A percentile compares a stretch with the other conserved stretches of the same genome.
Conservation (phyloP, 1,284 basidiomycete species). For the Pyrrhoderma lamaoense region DNA sequence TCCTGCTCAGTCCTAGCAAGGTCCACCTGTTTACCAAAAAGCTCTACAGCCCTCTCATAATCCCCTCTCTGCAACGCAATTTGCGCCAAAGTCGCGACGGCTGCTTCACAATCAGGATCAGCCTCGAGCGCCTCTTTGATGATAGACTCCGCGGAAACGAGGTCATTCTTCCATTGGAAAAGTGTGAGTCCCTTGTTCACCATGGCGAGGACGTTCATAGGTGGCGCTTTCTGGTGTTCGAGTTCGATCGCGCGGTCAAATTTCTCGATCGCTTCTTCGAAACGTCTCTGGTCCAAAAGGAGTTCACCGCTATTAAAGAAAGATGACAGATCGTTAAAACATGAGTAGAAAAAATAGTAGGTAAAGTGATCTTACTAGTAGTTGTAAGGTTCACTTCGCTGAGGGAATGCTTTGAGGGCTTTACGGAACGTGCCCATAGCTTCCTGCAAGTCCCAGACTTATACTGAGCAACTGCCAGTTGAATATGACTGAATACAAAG, state of each 20-base stretch:
- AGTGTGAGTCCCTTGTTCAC: constrained; percentile 97
- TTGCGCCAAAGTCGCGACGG: constrained; percentile 93
- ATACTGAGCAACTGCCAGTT: constrained; percentile 96
- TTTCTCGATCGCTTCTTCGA: constrained; percentile 88
- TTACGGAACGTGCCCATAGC: constrained; percentile 88
- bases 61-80: constrained; percentile 88
- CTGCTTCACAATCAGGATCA: constrained; percentile 94
- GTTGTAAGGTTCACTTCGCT: constrained; percentile 80
- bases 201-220: constrained; percentile 81
- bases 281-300: constrained; percentile 87
- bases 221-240: constrained; percentile 63
- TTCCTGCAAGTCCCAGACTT: constrained; percentile 75
- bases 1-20: constrained; percentile 91
- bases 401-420: constrained; percentile 76
- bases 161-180: constrained; percentile 95
- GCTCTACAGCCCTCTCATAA: constrained; percentile 79
- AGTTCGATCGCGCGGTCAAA: constrained; percentile 92
- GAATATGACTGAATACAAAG: constrained; percentile 95
- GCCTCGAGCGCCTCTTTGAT: constrained; percentile 84
- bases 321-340: background rate
- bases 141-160: constrained; percentile 73
- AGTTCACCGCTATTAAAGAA: constrained; percentile 75
- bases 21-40: constrained; percentile 82
- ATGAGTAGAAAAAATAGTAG: background rate
- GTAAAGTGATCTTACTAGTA: constrained; percentile 67